Evolutionary conservation across 2,329 filamentous ascomycete genomes (phyloP).

Genomic region (Fusarium acutatum): DNA sequence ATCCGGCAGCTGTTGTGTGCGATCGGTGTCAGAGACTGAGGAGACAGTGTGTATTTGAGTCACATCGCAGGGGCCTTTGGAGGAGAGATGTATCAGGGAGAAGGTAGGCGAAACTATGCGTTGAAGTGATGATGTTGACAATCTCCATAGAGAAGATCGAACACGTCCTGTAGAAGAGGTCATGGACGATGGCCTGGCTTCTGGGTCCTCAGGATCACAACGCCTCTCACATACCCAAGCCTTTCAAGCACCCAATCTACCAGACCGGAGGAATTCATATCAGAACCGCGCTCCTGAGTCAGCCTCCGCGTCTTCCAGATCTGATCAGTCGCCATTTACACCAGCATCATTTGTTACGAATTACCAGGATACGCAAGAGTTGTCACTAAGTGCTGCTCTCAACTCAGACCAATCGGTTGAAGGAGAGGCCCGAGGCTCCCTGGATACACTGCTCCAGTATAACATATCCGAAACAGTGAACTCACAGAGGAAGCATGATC

Average conservation of each 20-base stretch:
- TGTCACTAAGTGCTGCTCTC: background rate
- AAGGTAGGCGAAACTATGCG: too few species aligned
- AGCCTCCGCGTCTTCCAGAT: background rate
- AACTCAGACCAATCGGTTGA: background rate
- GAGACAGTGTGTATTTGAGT: background rate
- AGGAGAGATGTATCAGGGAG: background rate
- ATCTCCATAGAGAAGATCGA: fast-evolving
- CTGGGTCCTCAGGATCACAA: background rate
- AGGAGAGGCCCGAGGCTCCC: fast-evolving
- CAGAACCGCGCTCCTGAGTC: background rate
- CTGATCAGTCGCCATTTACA: background rate
- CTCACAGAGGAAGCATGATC: background rate
- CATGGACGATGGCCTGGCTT: fast-evolving
- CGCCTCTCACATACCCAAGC: background rate
- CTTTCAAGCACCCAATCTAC: background rate
- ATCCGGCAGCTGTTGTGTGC: background rate
- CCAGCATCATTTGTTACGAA: background rate
- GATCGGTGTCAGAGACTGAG: background rate
- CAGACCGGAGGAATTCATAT: background rate
- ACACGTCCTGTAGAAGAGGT: fast-evolving
- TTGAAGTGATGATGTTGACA: background rate
- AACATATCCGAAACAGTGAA: background rate
- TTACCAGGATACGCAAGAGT: background rate
- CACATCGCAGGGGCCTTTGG: background rate
- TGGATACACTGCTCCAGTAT: background rate